These are phyloP conservation scores for Penicillium coffeae DNA, from an alignment of 495 filamentous ascomycete genomes.

Conservation along the genomic window DNA sequence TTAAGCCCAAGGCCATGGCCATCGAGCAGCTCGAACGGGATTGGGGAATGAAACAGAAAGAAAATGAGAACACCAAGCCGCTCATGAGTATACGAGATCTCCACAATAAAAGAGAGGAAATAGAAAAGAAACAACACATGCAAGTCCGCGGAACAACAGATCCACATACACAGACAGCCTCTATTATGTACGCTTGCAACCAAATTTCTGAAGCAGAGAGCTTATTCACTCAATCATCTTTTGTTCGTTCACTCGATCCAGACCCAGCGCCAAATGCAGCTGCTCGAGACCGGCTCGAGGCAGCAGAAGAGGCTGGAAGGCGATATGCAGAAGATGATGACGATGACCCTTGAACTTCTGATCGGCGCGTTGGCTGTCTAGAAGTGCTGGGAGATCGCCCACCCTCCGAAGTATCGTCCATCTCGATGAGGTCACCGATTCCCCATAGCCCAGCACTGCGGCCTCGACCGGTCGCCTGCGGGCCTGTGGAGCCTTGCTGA, in stretches of 20 bases:
- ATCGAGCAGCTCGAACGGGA: conserved; percentile 2
- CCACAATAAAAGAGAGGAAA: conserved; percentile 1
- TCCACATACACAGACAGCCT: conserved; percentile 11
- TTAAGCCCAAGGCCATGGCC: background rate
- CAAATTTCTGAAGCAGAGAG: conserved; percentile 8
- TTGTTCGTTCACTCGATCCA: conserved; percentile 20
- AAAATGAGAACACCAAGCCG: conserved; percentile 18
- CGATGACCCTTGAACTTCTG: conserved; percentile 17
- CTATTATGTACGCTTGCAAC: conserved; percentile 28
- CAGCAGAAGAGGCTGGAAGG: conserved; percentile 27
- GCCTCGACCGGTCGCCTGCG: conserved; percentile 29
- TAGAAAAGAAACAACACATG: conserved; percentile 9
- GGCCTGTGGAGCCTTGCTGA: conserved; percentile 30
- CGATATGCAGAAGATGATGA: conserved; percentile 26
- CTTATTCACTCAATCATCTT: conserved; percentile 26
- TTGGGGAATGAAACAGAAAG: conserved; percentile 5
- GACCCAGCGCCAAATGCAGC: conserved; percentile 15
- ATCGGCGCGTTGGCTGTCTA: conserved; percentile 13
- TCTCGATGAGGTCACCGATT: conserved; percentile 77
- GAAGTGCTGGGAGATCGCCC: conserved; percentile 22
- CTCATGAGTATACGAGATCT: conserved; percentile 10
- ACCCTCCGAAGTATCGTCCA: conserved; percentile 57
- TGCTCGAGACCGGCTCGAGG: conserved; percentile 43
- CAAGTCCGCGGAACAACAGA: conserved; percentile 10
- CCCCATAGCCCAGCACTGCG: conserved; percentile 36